Evolutionary conservation across 2,329 filamentous ascomycete genomes (phyloP), one percentile per base, ranked within the genome.

Genomic region (Fusarium dlaminii): DNA sequence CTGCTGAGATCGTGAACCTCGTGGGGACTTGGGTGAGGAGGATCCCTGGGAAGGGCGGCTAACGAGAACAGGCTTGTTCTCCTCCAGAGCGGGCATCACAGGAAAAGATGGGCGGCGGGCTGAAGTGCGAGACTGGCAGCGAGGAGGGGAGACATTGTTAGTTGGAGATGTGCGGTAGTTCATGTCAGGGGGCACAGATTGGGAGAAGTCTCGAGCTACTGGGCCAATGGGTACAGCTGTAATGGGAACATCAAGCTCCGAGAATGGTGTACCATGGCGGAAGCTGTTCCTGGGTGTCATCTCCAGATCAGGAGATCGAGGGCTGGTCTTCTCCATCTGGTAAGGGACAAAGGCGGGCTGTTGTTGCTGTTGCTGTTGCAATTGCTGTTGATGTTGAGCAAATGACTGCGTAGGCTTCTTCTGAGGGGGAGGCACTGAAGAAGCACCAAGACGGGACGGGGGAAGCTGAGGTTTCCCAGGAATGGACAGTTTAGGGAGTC

Each of bases 121-220:
- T 61, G 89, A 91, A 24, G 88, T 83, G 59, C 89, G 88, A 52
- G 88, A 90, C 74, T 87, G 84, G 46, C 86, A 87, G 32, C 87
- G 86, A 39, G 81, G 82, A 39, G 82, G 81, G 32, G 82, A 80
- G 65, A 76, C 75, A 74, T 80, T 72, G 77, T 70, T 81, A 78
- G 66, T 79, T 66, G 80, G 80, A 68, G 81, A 79, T 46, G 85
- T 81, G 37, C 91, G 90, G 85, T 93, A 98, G 80, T 90, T 92
- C 95, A 98, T 98, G 83, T 97, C 92, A 12, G 96, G 96, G 48
- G 96, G 96, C 1, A 98, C 96, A 10, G 95, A 98, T 82, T 98
- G 94, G 32, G 94, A 97, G 52, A 88, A 86, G 79, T 96, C 92
- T 57, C 96, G 92, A 49, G 92, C 88, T 37, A 97, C 87, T 12